Evolutionary conservation across 2,329 filamentous ascomycete species (phyloP).

Genomic region (Periconia digitata): DNA sequence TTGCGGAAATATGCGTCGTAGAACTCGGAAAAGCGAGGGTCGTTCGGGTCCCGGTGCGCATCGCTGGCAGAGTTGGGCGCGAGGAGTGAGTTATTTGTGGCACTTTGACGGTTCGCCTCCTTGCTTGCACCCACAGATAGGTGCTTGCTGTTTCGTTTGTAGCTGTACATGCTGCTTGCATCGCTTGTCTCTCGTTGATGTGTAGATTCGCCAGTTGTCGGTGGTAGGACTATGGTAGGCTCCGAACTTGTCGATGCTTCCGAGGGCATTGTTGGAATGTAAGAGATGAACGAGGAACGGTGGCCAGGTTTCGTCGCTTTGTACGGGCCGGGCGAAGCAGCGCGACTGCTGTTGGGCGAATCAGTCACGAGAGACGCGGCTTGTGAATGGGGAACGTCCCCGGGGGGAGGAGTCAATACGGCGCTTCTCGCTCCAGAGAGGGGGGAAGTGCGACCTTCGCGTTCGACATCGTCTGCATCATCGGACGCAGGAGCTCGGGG

Average conservation of each 20-base stretch:
- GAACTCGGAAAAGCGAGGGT: conserved; percentile 41
- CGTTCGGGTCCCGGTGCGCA: conserved; percentile 12
- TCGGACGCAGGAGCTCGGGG: conserved; percentile 27
- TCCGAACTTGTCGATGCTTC: conserved; percentile 10
- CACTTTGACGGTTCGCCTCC: conserved; percentile 17
- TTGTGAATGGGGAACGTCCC: conserved; percentile 24
- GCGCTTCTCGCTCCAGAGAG: neutral
- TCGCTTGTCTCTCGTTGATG: conserved; percentile 34
- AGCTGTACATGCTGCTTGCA: conserved; percentile 39
- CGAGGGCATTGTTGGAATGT: neutral
- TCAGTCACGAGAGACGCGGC: conserved; percentile 29
- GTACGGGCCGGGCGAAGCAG: conserved; percentile 26
- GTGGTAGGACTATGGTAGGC: conserved; percentile 16
- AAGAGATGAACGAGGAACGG: neutral
- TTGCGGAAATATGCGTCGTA: conserved; percentile 44
- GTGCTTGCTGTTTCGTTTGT: conserved; percentile 23
- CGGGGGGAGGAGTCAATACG: conserved; percentile 19
- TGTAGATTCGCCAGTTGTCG: conserved; percentile 20
- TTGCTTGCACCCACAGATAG: conserved; percentile 1
- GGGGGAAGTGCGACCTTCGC: conserved; percentile 14
- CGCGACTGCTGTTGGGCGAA: conserved; percentile 21
- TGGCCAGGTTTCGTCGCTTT: neutral
- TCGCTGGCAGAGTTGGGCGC: conserved; percentile 12
- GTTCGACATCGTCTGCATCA: conserved; percentile 13
- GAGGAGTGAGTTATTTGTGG: conserved; percentile 18